Evolutionary conservation across 495 filamentous ascomycete species (phyloP).

Genomic region (Xylaria bambusicola): DNA sequence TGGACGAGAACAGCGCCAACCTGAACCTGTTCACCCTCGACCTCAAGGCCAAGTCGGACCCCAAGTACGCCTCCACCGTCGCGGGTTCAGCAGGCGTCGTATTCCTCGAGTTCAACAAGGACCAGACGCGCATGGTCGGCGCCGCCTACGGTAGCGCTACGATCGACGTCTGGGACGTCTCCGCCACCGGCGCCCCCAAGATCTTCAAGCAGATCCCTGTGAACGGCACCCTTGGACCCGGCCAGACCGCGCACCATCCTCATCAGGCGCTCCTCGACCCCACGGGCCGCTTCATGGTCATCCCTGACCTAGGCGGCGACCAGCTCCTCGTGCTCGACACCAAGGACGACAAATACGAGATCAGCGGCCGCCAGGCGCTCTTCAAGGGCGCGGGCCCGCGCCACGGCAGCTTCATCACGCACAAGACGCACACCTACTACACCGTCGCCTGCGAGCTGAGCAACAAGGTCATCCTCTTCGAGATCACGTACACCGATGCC

Average conservation of each 20-base stretch:
- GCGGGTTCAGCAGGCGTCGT: conserved; percentile 35
- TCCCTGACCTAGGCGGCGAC: conserved; percentile 37
- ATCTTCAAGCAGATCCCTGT: conserved; percentile 28
- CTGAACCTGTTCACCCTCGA: conserved; percentile 29
- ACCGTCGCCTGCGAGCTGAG: conserved; percentile 32
- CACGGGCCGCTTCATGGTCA: conserved; percentile 34
- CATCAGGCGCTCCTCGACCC: conserved; percentile 40
- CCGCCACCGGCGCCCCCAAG: conserved; percentile 19
- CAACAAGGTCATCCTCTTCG: conserved; percentile 33
- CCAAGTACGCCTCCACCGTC: conserved; percentile 20
- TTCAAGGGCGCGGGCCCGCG: conserved; percentile 33
- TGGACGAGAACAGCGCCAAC: conserved; percentile 33
- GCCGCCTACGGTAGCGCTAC: conserved; percentile 29
- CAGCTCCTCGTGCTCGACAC: conserved; percentile 33
- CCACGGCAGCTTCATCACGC: conserved; percentile 37
- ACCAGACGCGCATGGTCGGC: conserved; percentile 33
- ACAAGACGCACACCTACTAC: conserved; percentile 33
- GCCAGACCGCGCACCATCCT: conserved; percentile 26
- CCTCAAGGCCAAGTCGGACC: not conserved
- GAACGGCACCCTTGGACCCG: conserved; percentile 25
- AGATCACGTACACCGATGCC: conserved; percentile 26
- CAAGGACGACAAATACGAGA: conserved; percentile 25
- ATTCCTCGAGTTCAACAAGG: conserved; percentile 35
- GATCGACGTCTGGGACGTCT: conserved; percentile 37
- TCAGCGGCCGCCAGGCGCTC: conserved; percentile 25